These are phyloP conservation scores for Septoria linicola DNA, from an alignment of 2,329 filamentous ascomycete genomes.

Conservation along the genomic window DNA sequence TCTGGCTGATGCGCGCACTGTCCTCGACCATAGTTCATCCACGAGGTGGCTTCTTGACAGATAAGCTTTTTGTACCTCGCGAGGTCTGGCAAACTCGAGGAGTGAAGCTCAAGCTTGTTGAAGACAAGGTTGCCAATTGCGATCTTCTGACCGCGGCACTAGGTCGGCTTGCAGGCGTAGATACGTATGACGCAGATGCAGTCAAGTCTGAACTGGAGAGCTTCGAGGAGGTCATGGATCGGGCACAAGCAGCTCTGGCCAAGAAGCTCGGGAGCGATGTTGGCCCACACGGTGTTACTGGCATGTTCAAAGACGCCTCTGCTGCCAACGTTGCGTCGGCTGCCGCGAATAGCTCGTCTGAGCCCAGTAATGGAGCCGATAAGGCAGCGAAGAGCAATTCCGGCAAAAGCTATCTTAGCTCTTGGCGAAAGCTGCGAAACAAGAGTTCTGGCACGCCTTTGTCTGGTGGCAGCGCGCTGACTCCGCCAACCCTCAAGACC, in stretches of 20 bases:
- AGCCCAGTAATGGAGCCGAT: slow-evolving; percentile 37
- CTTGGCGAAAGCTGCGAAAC: slow-evolving; percentile 83
- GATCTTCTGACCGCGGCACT: slow-evolving; percentile 88
- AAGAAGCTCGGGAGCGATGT: slow-evolving; percentile 94
- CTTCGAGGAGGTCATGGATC: slow-evolving; percentile 80
- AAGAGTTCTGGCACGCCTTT: slow-evolving; percentile 72
- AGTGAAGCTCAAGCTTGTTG: slow-evolving; percentile 85
- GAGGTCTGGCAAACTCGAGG: slow-evolving; percentile 94
- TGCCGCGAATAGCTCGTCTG: slow-evolving; percentile 20
- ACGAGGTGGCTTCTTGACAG: slow-evolving; percentile 86
- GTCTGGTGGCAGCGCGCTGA: slow-evolving; percentile 16
- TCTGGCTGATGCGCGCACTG: slow-evolving; percentile 94
- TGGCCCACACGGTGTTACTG: slow-evolving; percentile 71
- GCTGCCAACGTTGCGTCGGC: slow-evolving; percentile 24
- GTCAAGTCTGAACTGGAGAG: slow-evolving; percentile 92
- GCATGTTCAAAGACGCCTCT: slow-evolving; percentile 70
- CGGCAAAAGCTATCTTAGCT: slow-evolving; percentile 76
- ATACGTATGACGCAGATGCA: slow-evolving; percentile 86
- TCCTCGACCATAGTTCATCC: slow-evolving; percentile 92
- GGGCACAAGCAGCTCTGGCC: slow-evolving; percentile 70
- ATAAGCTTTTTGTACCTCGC: slow-evolving; percentile 84
- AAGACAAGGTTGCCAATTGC: slow-evolving; percentile 91
- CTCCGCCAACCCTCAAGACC: slow-evolving; percentile 38
- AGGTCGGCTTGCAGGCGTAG: slow-evolving; percentile 67
- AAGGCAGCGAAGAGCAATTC: slow-evolving; percentile 55